A percentile compares a stretch with the other conserved stretches of the same genome.
These are phyloP conservation scores for Epithele typhae DNA, from an alignment of 768 basidiomycete genomes.

Conservation along the genomic window DNA sequence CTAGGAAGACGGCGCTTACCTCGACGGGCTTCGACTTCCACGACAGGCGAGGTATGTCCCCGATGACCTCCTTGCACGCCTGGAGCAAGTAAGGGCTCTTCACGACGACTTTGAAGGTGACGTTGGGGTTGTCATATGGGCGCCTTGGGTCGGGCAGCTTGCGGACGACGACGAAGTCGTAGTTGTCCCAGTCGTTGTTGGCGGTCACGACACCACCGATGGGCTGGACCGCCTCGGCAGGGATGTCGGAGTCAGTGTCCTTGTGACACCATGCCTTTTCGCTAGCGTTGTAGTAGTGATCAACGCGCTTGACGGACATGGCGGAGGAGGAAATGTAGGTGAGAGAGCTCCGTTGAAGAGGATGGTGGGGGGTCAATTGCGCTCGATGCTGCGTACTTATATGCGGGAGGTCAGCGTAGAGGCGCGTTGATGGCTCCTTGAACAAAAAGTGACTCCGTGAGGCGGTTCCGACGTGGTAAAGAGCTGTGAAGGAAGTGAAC, in stretches of 20 bases:
- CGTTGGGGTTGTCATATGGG: slow-evolving; percentile 26
- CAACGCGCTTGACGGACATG: slow-evolving; percentile 45
- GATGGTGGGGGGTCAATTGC: no score
- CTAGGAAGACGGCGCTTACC: slow-evolving; percentile 31
- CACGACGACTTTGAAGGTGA: slow-evolving; percentile 49
- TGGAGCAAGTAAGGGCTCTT: slow-evolving; percentile 56
- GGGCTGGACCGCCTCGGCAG: slow-evolving; percentile 33
- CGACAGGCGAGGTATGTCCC: slow-evolving; percentile 51
- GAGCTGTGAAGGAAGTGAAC: no score
- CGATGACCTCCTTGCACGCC: slow-evolving; percentile 55
- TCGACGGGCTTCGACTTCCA: slow-evolving; percentile 56
- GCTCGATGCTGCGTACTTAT: no score
- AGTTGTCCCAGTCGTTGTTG: slow-evolving; percentile 28
- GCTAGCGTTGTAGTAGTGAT: slow-evolving; percentile 57
- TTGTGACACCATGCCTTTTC: slow-evolving; percentile 54
- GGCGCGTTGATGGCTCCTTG: no score
- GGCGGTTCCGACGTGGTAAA: no score
- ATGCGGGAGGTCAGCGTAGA: no score
- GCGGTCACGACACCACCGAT: slow-evolving; percentile 3
- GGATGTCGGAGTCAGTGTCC: slow-evolving; percentile 52
- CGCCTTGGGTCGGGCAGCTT: slow-evolving; percentile 37
- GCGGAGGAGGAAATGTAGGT: not conserved
- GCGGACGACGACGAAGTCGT: slow-evolving; percentile 54
- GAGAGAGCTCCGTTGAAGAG: not conserved
- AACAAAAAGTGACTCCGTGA: no score